Conservation (phyloP, 768 basidiomycete genomes). For the Lepiota brunneoincarnata region DNA sequence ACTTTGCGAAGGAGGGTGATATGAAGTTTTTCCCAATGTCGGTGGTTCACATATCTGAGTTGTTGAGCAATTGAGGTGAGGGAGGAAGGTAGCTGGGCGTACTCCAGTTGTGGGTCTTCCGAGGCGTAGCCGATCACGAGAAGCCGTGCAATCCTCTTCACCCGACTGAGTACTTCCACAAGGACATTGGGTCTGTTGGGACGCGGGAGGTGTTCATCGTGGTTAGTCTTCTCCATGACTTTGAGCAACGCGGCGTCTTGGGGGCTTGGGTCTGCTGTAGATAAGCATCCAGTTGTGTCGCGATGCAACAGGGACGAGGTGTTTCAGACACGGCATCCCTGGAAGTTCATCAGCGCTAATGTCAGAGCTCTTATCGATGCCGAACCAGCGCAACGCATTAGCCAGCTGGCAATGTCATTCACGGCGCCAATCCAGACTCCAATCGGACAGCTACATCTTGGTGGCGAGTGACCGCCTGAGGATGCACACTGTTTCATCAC, state of each 20-base stretch:
- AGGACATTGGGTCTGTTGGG: background rate
- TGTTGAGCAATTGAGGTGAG: background rate
- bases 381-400: too few relatives aligned
- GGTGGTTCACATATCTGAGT: constrained; percentile 2
- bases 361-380: too few relatives aligned
- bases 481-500: too few relatives aligned
- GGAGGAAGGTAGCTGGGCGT: background rate
- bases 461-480: too few relatives aligned
- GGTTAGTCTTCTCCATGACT: background rate
- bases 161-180: background rate
- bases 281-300: too few relatives aligned
- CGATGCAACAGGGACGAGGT: too few relatives aligned
- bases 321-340: too few relatives aligned
- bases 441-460: too few relatives aligned
- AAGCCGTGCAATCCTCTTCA: constrained; percentile 7
- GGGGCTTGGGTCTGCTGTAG: background rate
- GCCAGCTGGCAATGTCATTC: too few relatives aligned
- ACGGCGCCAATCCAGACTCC: too few relatives aligned
- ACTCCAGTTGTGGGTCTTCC: constrained; percentile 1
- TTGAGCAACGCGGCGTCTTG: background rate
- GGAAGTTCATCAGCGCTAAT: too few relatives aligned
- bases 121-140: constrained; percentile 10
- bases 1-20: constrained; percentile 9
- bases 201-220: background rate
- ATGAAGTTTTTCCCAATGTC: constrained; percentile 10